Base-by-base conservation (phyloP, 495 filamentous ascomycete genomes). In the Annulohypoxylon nitens region DNA sequence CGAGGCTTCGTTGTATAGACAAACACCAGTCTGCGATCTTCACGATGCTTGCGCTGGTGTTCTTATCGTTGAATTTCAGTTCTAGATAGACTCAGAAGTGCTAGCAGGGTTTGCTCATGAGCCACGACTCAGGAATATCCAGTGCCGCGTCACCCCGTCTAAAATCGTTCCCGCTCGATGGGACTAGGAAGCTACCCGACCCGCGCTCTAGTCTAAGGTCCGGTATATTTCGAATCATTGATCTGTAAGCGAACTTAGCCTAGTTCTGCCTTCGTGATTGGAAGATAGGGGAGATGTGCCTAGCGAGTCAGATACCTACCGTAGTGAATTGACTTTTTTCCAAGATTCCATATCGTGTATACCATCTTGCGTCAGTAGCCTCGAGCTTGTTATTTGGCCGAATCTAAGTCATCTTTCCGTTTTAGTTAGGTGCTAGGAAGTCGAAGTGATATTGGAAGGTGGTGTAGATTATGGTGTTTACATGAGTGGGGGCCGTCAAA, bases 141-240 rank as follows among this genome's bases (percentile, higher is more conserved):
- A 57, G 7, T 3, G 53, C 53, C 30, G 53, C 53, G 53, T 57
- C 53, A 57, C 53, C 30, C 16, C 8, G 5, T 47, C 43, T 47
- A 47, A 47, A 47, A 36, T 8, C 9, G 30, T 57, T 37, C 30
- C 33, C 33, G 53, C n/a, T 20, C 33, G 14, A 10, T 9, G 33
- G n/a, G 33, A 3, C 30, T 37, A 57, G 53, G 53, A 37, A 16
- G 53, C 53, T 33, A 36, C 7, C 33, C 33, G 43, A 47, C 53
- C 53, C 33, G 33, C 16, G 53, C 53, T 37, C n/a, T 37, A 37
- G 33, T 10, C 5, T 4, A 18, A 23, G 5, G 53, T 20, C 33
- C 12, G 33, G 30, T 16, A 18, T 20, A 6, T 20, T 57, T 37
- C 9, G 14, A 18, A 33, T 18, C 53, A 14, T 23, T 57, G 33